Conservation (phyloP, 2,329 filamentous ascomycete species). For the Elsinoe arachidis region DNA sequence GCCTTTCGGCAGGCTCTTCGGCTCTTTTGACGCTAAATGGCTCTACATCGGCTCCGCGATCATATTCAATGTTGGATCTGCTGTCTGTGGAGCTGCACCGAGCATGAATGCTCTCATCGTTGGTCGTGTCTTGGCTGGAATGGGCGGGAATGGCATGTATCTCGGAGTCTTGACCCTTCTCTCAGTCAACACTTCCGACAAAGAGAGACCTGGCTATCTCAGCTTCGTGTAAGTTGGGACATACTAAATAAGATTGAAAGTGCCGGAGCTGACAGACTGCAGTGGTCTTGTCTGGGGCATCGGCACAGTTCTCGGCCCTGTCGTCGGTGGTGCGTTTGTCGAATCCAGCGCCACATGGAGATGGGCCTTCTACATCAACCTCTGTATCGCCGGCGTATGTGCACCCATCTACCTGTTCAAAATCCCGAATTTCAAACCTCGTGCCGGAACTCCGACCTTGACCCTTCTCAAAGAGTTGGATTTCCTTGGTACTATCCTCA, state of each 20-base stretch:
- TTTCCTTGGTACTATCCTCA: constrained; percentile 39
- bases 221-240: not conserved
- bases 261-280: constrained; percentile 14
- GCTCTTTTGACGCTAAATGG: constrained; percentile 23
- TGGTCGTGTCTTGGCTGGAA: constrained; percentile 25
- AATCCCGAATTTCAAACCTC: constrained; percentile 28
- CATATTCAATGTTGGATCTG: constrained; percentile 24
- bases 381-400: constrained; percentile 38
- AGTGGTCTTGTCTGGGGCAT: constrained; percentile 22
- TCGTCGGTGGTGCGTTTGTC: constrained; percentile 28
- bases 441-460: not conserved
- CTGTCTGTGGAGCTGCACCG: constrained; percentile 26
- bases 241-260: not conserved
- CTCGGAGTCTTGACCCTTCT: constrained; percentile 20
- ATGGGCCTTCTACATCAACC: constrained; percentile 49
- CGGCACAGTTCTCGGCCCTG: constrained; percentile 24
- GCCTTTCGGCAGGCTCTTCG: constrained; percentile 21
- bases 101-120: constrained; percentile 24
- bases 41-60: constrained; percentile 21
- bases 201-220: constrained; percentile 17
- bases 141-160: constrained; percentile 27
- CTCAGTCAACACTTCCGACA: constrained; percentile 15
- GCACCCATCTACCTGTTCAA: constrained; percentile 39
- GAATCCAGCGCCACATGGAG: constrained; percentile 24
- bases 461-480: constrained; percentile 32